A percentile compares a stretch with the other conserved stretches of the same genome.
Evolutionary conservation across 768 basidiomycete genomes (phyloP).

Genomic region (Coprinopsis sp.): DNA sequence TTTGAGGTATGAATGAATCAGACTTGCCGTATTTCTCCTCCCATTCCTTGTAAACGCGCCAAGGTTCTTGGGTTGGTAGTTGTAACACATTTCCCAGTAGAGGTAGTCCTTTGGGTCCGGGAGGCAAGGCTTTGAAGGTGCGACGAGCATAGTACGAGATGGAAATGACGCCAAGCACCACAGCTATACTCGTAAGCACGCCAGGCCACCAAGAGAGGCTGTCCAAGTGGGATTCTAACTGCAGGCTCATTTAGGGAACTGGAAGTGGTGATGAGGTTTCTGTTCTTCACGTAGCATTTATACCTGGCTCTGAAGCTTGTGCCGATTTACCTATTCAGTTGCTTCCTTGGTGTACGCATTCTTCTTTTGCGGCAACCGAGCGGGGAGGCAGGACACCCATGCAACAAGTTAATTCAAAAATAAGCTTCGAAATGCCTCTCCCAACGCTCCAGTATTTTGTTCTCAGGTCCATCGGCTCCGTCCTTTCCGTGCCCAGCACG

Average conservation of each 20-base stretch:
- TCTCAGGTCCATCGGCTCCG: too few species aligned
- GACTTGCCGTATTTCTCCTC: not conserved
- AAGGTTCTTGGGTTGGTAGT: constrained; percentile 1
- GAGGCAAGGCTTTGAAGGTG: not conserved
- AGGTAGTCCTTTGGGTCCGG: constrained; percentile 4
- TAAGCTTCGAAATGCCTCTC: too few species aligned
- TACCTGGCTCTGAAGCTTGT: too few species aligned
- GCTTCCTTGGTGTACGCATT: too few species aligned
- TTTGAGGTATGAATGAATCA: not conserved
- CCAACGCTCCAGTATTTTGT: too few species aligned
- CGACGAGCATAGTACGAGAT: not conserved
- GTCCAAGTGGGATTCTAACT: not conserved
- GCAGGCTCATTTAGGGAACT: not conserved
- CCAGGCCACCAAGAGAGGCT: not conserved
- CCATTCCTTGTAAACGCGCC: constrained; percentile 9
- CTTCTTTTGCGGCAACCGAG: too few species aligned
- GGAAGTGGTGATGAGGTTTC: too few species aligned
- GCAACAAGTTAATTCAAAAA: too few species aligned
- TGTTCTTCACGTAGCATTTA: too few species aligned
- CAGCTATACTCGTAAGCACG: not conserved
- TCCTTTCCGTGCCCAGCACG: too few species aligned
- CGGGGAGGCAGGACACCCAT: too few species aligned
- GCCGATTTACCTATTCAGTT: too few species aligned
- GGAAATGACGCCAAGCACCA: not conserved
- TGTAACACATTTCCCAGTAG: constrained; percentile 4